Conservation (phyloP, 306 rosid genomes). For the Vicia faba region DNA sequence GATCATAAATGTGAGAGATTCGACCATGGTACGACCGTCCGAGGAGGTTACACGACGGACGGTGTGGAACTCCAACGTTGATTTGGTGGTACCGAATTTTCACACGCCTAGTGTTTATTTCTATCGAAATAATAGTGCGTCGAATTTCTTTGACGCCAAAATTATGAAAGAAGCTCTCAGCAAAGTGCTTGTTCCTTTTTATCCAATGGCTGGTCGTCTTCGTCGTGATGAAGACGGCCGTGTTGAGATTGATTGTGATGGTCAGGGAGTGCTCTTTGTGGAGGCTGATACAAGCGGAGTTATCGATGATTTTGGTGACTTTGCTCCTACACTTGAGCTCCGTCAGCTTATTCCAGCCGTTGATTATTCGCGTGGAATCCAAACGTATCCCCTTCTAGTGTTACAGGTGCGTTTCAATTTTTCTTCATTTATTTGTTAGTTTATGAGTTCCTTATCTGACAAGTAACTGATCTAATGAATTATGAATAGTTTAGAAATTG, state of each 20-base stretch:
- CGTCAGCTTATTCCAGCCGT: constrained; percentile 74
- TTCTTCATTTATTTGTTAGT: not conserved
- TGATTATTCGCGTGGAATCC: constrained; percentile 69
- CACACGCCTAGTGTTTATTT: constrained; percentile 85
- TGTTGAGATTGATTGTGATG: constrained; percentile 74
- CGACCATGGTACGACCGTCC: constrained; percentile 72
- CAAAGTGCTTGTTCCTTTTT: constrained; percentile 71
- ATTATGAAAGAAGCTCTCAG: constrained; percentile 63
- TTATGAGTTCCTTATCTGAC: not conserved
- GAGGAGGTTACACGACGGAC: constrained; percentile 45
- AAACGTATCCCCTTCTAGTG: constrained; percentile 61
- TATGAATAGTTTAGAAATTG: not conserved
- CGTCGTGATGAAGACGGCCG: constrained; percentile 74
- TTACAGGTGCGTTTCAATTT: constrained; percentile 56
- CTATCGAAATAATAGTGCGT: constrained; percentile 49
- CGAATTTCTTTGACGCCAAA: constrained; percentile 57
- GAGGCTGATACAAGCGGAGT: constrained; percentile 56
- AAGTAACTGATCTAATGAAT: not conserved
- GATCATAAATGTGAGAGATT: constrained; percentile 56
- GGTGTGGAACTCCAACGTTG: constrained; percentile 83
- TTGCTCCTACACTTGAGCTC: constrained; percentile 76
- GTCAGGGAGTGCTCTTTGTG: constrained; percentile 72
- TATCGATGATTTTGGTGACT: constrained; percentile 80
- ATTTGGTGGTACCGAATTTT: constrained; percentile 64
- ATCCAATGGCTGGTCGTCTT: constrained; percentile 81